phyloP scores from a whole-genome alignment of 2,329 filamentous ascomycete genomes.

The Aureobasidium lini region DNA sequence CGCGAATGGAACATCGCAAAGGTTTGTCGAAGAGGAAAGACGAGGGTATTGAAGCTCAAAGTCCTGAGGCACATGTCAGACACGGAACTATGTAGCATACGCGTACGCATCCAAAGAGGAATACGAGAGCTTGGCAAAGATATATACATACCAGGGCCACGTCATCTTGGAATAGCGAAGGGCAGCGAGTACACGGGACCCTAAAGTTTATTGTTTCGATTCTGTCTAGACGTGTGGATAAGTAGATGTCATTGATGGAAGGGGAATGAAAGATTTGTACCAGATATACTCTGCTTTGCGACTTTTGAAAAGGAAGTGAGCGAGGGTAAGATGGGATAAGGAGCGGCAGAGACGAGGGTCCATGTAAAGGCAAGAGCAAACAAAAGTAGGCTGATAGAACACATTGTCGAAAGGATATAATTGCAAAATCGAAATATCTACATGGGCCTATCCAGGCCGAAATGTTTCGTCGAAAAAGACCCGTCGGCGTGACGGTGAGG shows the following conservation, averaged over 20 bases:
- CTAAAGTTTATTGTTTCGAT: conserved; percentile 13
- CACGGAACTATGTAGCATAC: neutral
- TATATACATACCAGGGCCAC: conserved; percentile 16
- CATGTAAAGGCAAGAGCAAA: conserved; percentile 8
- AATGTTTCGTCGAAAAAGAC: neutral
- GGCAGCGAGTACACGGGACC: conserved; percentile 15
- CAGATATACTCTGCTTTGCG: neutral
- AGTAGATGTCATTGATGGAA: neutral
- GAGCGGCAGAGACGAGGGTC: conserved; percentile 12
- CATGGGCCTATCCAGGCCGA: conserved; percentile 12
- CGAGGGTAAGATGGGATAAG: conserved; percentile 11
- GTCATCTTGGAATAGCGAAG: conserved; percentile 15
- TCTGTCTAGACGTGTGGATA: neutral
- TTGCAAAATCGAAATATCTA: conserved; percentile 7
- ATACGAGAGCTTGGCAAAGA: conserved; percentile 7
- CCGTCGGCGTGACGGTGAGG: conserved; percentile 6
- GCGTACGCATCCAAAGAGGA: neutral
- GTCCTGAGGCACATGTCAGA: conserved; percentile 12
- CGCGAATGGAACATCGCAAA: conserved; percentile 8
- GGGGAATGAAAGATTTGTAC: neutral
- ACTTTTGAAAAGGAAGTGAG: neutral
- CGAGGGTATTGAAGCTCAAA: conserved; percentile 9
- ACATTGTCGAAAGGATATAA: neutral
- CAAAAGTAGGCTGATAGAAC: conserved; percentile 6
- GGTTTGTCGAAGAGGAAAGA: conserved; percentile 3